A percentile compares a stretch with the other conserved stretches of the same genome.
phyloP scores from a whole-genome alignment of 2,329 filamentous ascomycete species.

The Fusarium multiceps region DNA sequence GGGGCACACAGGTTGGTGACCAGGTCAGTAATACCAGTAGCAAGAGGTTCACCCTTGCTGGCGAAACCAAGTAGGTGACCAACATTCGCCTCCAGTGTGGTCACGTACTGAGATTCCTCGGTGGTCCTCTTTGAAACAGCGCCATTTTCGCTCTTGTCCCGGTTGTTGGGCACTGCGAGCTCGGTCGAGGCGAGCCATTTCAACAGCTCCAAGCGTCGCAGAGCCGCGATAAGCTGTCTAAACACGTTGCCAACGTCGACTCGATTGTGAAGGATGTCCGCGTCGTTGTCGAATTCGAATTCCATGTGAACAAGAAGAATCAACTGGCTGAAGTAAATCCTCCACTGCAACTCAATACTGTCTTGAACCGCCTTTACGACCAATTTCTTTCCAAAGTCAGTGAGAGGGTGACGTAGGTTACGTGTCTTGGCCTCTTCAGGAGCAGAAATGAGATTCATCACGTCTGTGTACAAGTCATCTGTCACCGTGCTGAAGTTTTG shows the following conservation, averaged over 20 bases:
- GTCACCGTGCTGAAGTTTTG: slow-evolving; percentile 71
- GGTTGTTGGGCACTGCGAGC: slow-evolving; percentile 62
- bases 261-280: slow-evolving; percentile 69
- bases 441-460: slow-evolving; percentile 60
- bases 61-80: slow-evolving; percentile 72
- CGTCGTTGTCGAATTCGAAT: slow-evolving; percentile 79
- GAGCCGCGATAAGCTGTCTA: slow-evolving; percentile 73
- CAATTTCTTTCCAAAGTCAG: slow-evolving; percentile 80
- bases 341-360: slow-evolving; percentile 76
- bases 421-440: slow-evolving; percentile 59
- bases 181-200: slow-evolving; percentile 73
- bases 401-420: slow-evolving; percentile 66
- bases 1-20: slow-evolving; percentile 73
- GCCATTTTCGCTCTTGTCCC: slow-evolving; percentile 51
- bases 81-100: slow-evolving; percentile 69
- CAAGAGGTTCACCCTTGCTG: slow-evolving; percentile 63
- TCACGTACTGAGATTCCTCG: slow-evolving; percentile 63
- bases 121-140: slow-evolving; percentile 53
- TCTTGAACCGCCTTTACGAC: slow-evolving; percentile 84
- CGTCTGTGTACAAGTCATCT: slow-evolving; percentile 63
- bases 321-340: slow-evolving; percentile 83
- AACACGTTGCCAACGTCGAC: slow-evolving; percentile 78
- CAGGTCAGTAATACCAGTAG: slow-evolving; percentile 73
- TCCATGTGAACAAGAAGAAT: slow-evolving; percentile 88
- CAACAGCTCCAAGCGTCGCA: slow-evolving; percentile 80